Evolutionary conservation across 225 moss, liverwort and hornwort genomes (phyloP).

Genomic region (Sphagnum contortum): DNA sequence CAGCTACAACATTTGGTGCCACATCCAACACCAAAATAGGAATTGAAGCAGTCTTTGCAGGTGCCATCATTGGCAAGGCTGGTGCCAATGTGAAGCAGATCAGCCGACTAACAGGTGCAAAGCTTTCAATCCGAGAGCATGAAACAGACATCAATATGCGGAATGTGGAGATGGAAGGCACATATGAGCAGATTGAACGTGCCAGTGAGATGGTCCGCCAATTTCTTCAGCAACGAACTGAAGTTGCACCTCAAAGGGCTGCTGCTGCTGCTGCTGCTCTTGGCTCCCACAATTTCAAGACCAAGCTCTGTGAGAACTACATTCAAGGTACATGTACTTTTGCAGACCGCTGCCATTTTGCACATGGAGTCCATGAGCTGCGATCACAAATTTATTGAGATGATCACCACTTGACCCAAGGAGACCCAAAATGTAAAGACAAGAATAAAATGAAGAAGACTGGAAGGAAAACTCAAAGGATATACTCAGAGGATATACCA

Average conservation of each 20-base stretch:
- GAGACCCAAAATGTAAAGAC: too few species aligned
- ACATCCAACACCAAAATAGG: slow-evolving; percentile 82
- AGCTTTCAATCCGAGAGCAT: slow-evolving; percentile 87
- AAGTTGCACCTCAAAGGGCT: slow-evolving; percentile 54
- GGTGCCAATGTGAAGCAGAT: slow-evolving; percentile 96
- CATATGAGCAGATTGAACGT: slow-evolving; percentile 78
- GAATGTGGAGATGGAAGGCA: slow-evolving; percentile 95
- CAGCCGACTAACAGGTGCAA: slow-evolving; percentile 79
- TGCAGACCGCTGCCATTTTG: slow-evolving; percentile 90
- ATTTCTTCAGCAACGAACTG: slow-evolving; percentile 58
- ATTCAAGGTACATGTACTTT: slow-evolving; percentile 79
- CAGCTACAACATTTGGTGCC: slow-evolving; percentile 36
- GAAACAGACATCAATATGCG: slow-evolving; percentile 84
- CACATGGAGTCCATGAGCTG: slow-evolving; percentile 69
- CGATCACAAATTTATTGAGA: slow-evolving; percentile 29
- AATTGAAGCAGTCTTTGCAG: slow-evolving; percentile 84
- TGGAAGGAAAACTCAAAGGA: too few species aligned
- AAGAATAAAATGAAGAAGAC: too few species aligned
- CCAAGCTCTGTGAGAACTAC: slow-evolving; percentile 90
- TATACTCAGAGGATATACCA: too few species aligned
- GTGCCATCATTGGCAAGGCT: slow-evolving; percentile 89
- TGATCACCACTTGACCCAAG: background rate
- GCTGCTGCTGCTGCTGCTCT: slow-evolving; percentile 35
- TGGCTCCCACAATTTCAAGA: slow-evolving; percentile 75
- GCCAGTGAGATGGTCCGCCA: slow-evolving; percentile 87